phyloP scores from a whole-genome alignment of 108 stramenopile genomes.

The Nitzschia sp. region DNA sequence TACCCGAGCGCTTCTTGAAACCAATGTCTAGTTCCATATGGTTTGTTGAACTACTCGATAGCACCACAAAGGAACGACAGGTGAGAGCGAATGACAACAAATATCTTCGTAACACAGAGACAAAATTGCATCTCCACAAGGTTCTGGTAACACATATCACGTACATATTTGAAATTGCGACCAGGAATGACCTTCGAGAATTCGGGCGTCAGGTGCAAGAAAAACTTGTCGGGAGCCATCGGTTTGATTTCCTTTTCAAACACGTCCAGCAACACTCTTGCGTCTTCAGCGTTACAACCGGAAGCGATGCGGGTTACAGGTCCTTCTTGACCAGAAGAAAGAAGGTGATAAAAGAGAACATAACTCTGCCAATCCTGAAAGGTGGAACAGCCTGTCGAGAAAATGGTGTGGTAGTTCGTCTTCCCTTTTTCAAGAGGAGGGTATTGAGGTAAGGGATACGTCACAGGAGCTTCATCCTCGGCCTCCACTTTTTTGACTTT shows the following conservation, averaged over 20 bases:
- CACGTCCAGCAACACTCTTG: slow-evolving; percentile 22
- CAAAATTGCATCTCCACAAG: neutral
- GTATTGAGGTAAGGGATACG: too few species aligned
- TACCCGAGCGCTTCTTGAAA: slow-evolving; percentile 66
- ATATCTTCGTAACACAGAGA: neutral
- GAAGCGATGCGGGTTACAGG: slow-evolving; percentile 89
- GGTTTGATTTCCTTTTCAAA: slow-evolving; percentile 36
- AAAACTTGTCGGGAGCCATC: slow-evolving; percentile 54
- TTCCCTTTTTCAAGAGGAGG: too few species aligned
- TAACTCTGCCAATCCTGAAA: slow-evolving; percentile 95
- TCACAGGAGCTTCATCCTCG: too few species aligned
- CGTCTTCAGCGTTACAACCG: slow-evolving; percentile 29
- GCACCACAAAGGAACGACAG: neutral
- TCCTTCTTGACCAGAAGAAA: slow-evolving; percentile 75
- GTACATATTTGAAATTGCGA: slow-evolving; percentile 20
- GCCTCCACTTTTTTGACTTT: too few species aligned
- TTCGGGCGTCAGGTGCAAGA: slow-evolving; percentile 80
- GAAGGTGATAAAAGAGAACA: slow-evolving; percentile 79
- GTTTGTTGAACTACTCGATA: slow-evolving; percentile 86
- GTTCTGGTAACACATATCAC: slow-evolving; percentile 5
- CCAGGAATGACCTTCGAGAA: slow-evolving; percentile 22
- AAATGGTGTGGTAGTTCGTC: slow-evolving; percentile 57
- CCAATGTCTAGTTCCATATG: slow-evolving; percentile 84
- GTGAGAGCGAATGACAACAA: neutral
- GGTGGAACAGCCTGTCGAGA: slow-evolving; percentile 83